These are phyloP conservation scores for Alternaria brassicae DNA, from an alignment of 2,329 filamentous ascomycete genomes.

Conservation along the genomic window DNA sequence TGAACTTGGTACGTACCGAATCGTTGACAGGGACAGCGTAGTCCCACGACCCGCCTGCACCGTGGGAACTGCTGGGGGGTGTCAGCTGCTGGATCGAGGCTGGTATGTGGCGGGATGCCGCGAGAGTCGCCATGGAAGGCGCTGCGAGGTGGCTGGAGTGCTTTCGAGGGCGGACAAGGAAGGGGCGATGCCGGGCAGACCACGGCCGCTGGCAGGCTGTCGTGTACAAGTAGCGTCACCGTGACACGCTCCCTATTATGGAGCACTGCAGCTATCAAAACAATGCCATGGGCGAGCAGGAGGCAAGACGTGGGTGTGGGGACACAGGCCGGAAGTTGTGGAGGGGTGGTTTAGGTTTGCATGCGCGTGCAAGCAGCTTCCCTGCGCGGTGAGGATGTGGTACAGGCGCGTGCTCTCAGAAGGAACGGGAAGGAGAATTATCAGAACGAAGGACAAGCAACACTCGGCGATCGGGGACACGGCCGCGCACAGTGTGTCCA, in stretches of 20 bases:
- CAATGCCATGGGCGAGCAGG: conserved; percentile 21
- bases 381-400: conserved; percentile 26
- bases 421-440: conserved; percentile 20
- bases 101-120: conserved; percentile 40
- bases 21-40: conserved; percentile 49
- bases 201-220: conserved; percentile 4
- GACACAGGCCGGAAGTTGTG: conserved; percentile 24
- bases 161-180: background rate
- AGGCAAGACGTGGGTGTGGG: conserved; percentile 24
- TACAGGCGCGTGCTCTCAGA: conserved; percentile 19
- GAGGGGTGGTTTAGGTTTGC: conserved; percentile 34
- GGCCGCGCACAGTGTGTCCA: conserved; percentile 27
- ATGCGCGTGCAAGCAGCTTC: conserved; percentile 40
- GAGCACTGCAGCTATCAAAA: conserved; percentile 18
- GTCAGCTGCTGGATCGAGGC: conserved; percentile 46
- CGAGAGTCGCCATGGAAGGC: conserved; percentile 43
- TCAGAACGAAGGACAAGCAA: conserved; percentile 32
- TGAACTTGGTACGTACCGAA: conserved; percentile 39
- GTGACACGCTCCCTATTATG: conserved; percentile 13
- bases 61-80: conserved; percentile 51
- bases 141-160: conserved; percentile 12
- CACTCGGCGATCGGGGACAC: conserved; percentile 28
- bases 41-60: conserved; percentile 48
- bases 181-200: conserved; percentile 16
- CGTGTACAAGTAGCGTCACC: conserved; percentile 11